phyloP scores from a whole-genome alignment of 495 filamentous ascomycete genomes.

The Paragyromitra xinjiangensis region DNA sequence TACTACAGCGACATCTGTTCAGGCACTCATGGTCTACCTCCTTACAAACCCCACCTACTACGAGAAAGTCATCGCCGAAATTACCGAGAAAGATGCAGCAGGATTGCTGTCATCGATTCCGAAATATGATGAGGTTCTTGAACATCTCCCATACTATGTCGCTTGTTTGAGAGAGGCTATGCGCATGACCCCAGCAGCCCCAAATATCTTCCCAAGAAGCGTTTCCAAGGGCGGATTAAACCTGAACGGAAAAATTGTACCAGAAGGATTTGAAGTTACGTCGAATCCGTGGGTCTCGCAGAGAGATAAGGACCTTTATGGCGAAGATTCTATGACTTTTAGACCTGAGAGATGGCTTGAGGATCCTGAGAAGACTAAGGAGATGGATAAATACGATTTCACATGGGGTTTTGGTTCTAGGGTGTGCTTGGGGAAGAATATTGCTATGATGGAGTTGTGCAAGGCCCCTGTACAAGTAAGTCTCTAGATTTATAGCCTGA shows the following conservation, averaged over 20 bases:
- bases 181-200: conserved; percentile 62
- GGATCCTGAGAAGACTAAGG: conserved; percentile 47
- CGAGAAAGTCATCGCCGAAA: conserved; percentile 66
- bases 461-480: conserved; percentile 47
- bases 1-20: conserved; percentile 68
- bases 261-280: conserved; percentile 68
- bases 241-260: conserved; percentile 65
- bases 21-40: conserved; percentile 65
- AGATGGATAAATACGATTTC: conserved; percentile 60
- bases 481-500: neutral
- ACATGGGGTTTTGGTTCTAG: conserved; percentile 48
- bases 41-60: conserved; percentile 63
- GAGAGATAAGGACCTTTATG: conserved; percentile 61
- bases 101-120: conserved; percentile 58
- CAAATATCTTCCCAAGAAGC: conserved; percentile 62
- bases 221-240: conserved; percentile 64
- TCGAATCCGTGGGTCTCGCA: conserved; percentile 68
- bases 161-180: conserved; percentile 65
- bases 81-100: conserved; percentile 59
- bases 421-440: conserved; percentile 50
- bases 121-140: conserved; percentile 59
- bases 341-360: conserved; percentile 67
- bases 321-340: conserved; percentile 62
- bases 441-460: conserved; percentile 49
- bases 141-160: conserved; percentile 63